Base-by-base conservation (phyloP, 306 rosid genomes). In the Prosopis cineraria region DNA sequence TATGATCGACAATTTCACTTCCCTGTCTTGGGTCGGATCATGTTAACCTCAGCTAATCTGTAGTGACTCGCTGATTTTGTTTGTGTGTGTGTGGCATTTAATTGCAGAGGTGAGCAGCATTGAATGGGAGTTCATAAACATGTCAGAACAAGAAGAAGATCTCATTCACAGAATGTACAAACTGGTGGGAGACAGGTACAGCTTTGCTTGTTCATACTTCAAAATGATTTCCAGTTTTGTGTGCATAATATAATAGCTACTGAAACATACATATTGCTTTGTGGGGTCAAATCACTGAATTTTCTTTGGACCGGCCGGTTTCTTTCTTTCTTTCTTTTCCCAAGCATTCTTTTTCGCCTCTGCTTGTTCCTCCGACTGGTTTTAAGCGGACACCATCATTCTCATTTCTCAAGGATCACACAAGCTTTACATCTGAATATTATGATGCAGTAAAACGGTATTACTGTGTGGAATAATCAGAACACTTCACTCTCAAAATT, bases 71-170 rank as follows among this genome's bases (percentile, higher is more conserved):
- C 3, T 78, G 44, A 47, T 19, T 44, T 22, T 39, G 13, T 68
- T 24, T 37, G 11, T 68, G 43, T 68, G 60, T 27, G 34, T n/a
- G n/a, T n/a, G n/a, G 50, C 5, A 24, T 39, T 6, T 34, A 13
- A 7, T 20, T 27, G 68, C 82, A 87, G 91, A 87, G 81, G 91
- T 87, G 58, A 87, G 89, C 84, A 87, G 91, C 25, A 74, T 85
- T 3, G 91, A 87, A 78, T 87, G 91, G 89, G 87, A 82, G 52
- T 80, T 85, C 84, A 87, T 87, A 30, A 80, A 77, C 77, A 87
- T 87, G 89, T 56, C 91, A 34, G 87, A 87, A 36, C 82, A 87
- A 60, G 91, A 87, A 75, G 87, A 87, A 80, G 91, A 87, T 82
- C 91, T 87, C 73, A 85, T 87, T 53, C 63, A 70, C 64, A 82